Conservation (phyloP, 169 alveolate genomes). For the Eimeria brunetti region DNA sequence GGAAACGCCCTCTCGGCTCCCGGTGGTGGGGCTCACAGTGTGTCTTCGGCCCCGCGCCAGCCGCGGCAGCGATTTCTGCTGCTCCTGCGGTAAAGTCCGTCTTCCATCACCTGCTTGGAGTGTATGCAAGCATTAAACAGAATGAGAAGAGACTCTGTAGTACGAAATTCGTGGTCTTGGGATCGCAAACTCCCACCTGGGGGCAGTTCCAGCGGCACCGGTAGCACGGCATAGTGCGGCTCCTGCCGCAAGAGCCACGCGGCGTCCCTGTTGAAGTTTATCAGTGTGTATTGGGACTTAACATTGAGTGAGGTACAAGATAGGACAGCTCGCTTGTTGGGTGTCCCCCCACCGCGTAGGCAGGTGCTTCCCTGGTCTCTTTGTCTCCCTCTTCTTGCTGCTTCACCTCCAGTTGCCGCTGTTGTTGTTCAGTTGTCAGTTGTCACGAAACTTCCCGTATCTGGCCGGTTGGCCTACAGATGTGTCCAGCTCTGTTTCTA, state of each 20-base stretch:
- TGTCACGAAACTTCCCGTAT: background rate
- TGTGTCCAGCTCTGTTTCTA: too few species aligned
- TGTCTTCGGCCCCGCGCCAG: background rate
- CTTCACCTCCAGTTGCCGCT: background rate
- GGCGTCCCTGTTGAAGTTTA: constrained; percentile 57
- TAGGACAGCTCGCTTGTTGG: constrained; percentile 73
- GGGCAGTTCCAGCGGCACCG: constrained; percentile 68
- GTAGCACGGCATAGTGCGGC: constrained; percentile 76
- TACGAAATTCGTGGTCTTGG: constrained; percentile 73
- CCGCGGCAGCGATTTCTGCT: background rate
- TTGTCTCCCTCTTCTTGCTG: background rate
- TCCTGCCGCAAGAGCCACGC: constrained; percentile 79
- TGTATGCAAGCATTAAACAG: background rate
- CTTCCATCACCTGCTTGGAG: background rate
- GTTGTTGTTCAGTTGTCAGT: too few species aligned
- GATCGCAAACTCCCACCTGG: constrained; percentile 83
- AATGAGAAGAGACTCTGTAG: constrained; percentile 9
- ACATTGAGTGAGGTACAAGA: constrained; percentile 82
- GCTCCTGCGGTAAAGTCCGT: background rate
- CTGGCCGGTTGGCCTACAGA: background rate
- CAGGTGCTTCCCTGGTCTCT: background rate
- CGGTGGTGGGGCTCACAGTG: background rate
- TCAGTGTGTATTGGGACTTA: constrained; percentile 83
- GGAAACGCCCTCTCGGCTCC: background rate
- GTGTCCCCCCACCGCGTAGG: constrained; percentile 34